A percentile compares a stretch with the other conserved stretches of the same genome.
Evolutionary conservation across 116 monocot genomes (phyloP).

Genomic region (Cymodocea nodosa): DNA sequence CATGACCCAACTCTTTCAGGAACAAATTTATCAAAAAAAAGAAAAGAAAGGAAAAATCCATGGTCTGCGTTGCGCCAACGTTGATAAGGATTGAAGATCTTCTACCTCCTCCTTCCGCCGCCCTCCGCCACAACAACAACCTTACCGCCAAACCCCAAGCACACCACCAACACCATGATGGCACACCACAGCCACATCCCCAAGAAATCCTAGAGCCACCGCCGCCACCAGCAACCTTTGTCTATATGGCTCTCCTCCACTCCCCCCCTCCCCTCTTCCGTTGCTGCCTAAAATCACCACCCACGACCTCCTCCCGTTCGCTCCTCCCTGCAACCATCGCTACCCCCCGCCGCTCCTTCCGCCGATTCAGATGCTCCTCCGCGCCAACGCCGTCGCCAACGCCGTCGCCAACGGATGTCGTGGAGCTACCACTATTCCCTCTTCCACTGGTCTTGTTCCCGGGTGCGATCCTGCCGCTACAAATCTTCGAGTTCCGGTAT

Average conservation of each 20-base stretch:
- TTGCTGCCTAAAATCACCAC: neutral
- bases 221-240: neutral
- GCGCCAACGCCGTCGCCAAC: neutral
- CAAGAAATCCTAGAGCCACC: neutral
- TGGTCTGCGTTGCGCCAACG: too few species aligned
- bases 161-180: neutral
- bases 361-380: neutral
- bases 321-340: neutral
- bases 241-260: neutral
- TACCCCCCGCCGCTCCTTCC: neutral
- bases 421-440: slow-evolving; percentile 33
- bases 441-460: slow-evolving; percentile 39
- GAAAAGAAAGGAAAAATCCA: too few species aligned
- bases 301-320: slow-evolving; percentile 1
- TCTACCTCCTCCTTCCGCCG: neutral
- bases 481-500: slow-evolving; percentile 43
- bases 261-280: neutral
- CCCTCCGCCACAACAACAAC: neutral
- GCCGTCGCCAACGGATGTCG: neutral
- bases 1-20: too few species aligned
- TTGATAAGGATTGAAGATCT: too few species aligned
- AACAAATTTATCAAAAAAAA: too few species aligned
- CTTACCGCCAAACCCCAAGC: neutral
- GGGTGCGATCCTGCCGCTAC: slow-evolving; percentile 30
- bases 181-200: neutral